These are phyloP conservation scores for Cytospora schulzeri DNA, from an alignment of 2,329 filamentous ascomycete genomes.

Conservation along the genomic window DNA sequence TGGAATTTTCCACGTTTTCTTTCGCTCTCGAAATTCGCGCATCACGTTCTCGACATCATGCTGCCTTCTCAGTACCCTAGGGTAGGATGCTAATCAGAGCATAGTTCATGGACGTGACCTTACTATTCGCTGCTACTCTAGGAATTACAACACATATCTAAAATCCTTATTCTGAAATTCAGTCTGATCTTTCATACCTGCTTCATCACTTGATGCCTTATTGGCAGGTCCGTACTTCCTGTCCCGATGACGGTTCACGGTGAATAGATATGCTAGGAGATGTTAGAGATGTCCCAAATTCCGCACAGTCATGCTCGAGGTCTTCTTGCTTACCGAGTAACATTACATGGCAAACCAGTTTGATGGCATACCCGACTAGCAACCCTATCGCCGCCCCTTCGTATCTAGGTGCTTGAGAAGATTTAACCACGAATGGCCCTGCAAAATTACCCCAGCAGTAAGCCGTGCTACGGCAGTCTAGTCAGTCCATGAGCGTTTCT, in stretches of 20 bases:
- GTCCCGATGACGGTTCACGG: slow-evolving; percentile 39
- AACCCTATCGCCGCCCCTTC: slow-evolving; percentile 42
- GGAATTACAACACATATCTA: slow-evolving; percentile 41
- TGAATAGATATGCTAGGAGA: slow-evolving; percentile 37
- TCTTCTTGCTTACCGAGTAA: slow-evolving; percentile 36
- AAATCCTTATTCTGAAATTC: slow-evolving; percentile 48
- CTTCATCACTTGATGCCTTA: slow-evolving; percentile 40
- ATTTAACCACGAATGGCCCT: slow-evolving; percentile 41
- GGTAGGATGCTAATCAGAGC: too few species aligned
- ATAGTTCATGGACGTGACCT: too few species aligned
- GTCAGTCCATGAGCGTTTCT: background rate
- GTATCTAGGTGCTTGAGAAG: slow-evolving; percentile 38
- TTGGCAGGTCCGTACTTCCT: slow-evolving; percentile 38
- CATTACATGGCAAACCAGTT: slow-evolving; percentile 39
- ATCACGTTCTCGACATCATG: too few species aligned
- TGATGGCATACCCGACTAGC: slow-evolving; percentile 43
- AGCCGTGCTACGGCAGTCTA: slow-evolving; percentile 33
- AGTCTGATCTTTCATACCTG: slow-evolving; percentile 44
- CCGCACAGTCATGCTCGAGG: background rate
- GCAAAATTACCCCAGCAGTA: slow-evolving; percentile 45
- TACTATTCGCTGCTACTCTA: too few species aligned
- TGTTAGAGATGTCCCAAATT: background rate
- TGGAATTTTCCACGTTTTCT: too few species aligned
- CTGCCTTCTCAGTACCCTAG: too few species aligned
- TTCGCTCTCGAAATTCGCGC: too few species aligned